phyloP scores from a whole-genome alignment of 192 early-diverging fungal genomes.

The Rhizophagus prolifer region DNA sequence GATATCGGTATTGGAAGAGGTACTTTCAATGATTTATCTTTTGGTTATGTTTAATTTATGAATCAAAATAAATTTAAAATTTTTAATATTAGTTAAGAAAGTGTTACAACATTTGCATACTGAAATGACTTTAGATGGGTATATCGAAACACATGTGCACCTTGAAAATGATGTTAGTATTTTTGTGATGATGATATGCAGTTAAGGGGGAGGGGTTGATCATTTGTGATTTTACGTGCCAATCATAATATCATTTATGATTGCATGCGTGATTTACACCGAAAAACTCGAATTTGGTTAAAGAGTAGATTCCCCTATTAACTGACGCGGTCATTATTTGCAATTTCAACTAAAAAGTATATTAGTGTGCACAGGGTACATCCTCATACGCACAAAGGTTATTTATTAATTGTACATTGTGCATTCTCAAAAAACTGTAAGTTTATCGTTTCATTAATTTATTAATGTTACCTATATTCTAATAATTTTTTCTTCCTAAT shows the following conservation, averaged over 20 bases:
- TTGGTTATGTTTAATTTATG: constrained; percentile 3
- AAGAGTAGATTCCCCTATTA: no score
- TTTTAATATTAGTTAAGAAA: constrained; percentile 55
- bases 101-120: constrained; percentile 75
- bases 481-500: constrained; percentile 6
- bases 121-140: constrained; percentile 82
- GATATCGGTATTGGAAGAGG: constrained; percentile 58
- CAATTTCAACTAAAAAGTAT: constrained; percentile 49
- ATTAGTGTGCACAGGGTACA: constrained; percentile 92
- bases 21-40: constrained; percentile 35
- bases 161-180: constrained; percentile 82
- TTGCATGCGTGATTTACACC: no score
- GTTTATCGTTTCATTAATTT: neutral
- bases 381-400: constrained; percentile 87
- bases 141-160: constrained; percentile 91
- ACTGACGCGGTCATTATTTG: neutral
- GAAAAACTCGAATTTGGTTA: no score
- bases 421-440: constrained; percentile 64
- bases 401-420: constrained; percentile 84
- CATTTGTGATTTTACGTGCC: no score
- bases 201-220: no score
- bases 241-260: no score
- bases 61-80: neutral
- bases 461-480: neutral
- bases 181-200: neutral